Evolutionary conservation across 2,329 filamentous ascomycete species (phyloP).

Genomic region (Paecilomyces variotii): DNA sequence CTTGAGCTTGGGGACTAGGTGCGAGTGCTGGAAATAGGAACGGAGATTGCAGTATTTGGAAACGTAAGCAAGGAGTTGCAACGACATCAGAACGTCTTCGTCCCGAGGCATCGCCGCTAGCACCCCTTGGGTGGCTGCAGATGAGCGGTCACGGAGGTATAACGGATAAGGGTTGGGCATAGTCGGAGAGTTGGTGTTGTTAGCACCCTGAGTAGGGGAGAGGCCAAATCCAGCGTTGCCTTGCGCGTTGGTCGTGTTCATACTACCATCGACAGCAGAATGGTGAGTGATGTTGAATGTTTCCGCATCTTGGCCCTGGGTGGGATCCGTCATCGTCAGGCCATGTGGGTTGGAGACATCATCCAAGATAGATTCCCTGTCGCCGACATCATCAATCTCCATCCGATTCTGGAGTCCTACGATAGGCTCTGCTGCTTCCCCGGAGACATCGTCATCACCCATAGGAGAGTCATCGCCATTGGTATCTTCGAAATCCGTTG

Average conservation of each 20-base stretch:
- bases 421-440: slow-evolving; percentile 56
- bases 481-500: slow-evolving; percentile 79
- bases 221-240: slow-evolving; percentile 62
- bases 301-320: slow-evolving; percentile 77
- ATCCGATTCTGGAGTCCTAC: slow-evolving; percentile 74
- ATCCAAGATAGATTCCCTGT: slow-evolving; percentile 70
- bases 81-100: slow-evolving; percentile 95
- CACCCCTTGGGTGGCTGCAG: slow-evolving; percentile 61
- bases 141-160: slow-evolving; percentile 69
- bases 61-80: slow-evolving; percentile 93
- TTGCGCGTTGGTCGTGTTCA: slow-evolving; percentile 62
- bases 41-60: slow-evolving; percentile 97
- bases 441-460: slow-evolving; percentile 52
- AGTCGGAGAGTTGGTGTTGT: slow-evolving; percentile 64
- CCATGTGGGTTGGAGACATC: slow-evolving; percentile 62
- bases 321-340: slow-evolving; percentile 67
- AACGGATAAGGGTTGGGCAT: slow-evolving; percentile 65
- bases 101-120: slow-evolving; percentile 90
- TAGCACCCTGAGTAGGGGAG: slow-evolving; percentile 56
- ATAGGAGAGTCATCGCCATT: slow-evolving; percentile 75
- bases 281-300: slow-evolving; percentile 93
- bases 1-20: slow-evolving; percentile 84
- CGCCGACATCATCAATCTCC: slow-evolving; percentile 80
- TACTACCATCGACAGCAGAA: slow-evolving; percentile 74
- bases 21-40: slow-evolving; percentile 90